Base-by-base conservation (phyloP, 805 yeast genomes). In the Hanseniaspora lindneri region DNA sequence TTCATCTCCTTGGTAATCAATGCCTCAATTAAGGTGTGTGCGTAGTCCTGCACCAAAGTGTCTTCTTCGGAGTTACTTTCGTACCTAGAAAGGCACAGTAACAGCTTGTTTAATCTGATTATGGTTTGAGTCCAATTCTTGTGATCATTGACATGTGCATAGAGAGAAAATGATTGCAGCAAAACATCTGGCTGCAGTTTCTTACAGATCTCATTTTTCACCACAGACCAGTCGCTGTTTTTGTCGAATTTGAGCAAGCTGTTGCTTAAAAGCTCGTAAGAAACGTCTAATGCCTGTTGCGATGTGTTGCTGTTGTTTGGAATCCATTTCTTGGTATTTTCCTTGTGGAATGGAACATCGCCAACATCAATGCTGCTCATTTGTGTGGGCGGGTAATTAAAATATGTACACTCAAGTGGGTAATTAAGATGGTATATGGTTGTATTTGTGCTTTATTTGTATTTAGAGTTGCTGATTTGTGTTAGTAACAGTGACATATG, bases 1-100 rank as follows among this genome's bases (percentile, higher is more conserved):
- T 80, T 83, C 37, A 73, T 60, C 58, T 83, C 76, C 41, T 70
- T 71, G 1, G 70, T 65, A 9, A 86, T 60, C 3, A 87, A 64
- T 13, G 72, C 72, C 44, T 70, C 70, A 49, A 80, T 60, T 24
- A 62, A 21, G 4, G 4, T 27, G 24, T 33, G 50, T 41, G 41
- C 33, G 16, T 43, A 43, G 21, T 43, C 47, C 23, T 43, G 47
- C 5, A 43, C 20, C 6, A 36, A 20, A 3, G 47, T 43, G 21
- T 43, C 47, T 20, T 43, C 47, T 28, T 43, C 47, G n/a, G 47
- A 27, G 14, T 43, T 43, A 21, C 37, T 11, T 42, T 44, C 46
- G 20, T 64, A 65, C 39, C 53, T 51, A 25, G 52, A 58, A 2
- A 54, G 33, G 14, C 55, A 56, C 10, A 51, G 21, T 4, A 49